Evolutionary conservation across 148 eudicot species (phyloP).

Genomic region (Heliamphora exappendiculata): DNA sequence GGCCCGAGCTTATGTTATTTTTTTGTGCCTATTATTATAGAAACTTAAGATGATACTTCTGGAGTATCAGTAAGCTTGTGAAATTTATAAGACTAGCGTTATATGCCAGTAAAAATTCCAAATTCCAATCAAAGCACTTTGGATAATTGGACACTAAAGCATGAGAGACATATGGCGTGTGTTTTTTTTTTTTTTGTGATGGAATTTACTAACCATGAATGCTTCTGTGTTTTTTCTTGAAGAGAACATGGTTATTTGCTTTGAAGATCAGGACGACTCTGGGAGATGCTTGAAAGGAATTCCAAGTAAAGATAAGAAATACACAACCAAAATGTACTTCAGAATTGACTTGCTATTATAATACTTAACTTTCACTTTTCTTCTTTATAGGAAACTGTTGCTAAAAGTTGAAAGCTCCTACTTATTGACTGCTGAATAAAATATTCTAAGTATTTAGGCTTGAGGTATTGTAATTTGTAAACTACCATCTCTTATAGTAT

Average conservation of each 20-base stretch:
- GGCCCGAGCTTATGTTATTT: neutral
- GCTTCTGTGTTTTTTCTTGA: conserved; percentile 22
- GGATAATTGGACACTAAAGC: neutral
- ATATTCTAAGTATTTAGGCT: neutral
- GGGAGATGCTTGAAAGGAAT: conserved; percentile 70
- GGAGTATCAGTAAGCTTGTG: neutral
- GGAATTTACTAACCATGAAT: conserved; percentile 13
- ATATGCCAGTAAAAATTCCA: neutral
- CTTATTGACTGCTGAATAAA: neutral
- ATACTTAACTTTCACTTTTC: conserved; percentile 5
- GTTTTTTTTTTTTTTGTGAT: neutral
- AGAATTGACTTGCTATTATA: conserved; percentile 8
- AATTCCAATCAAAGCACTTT: neutral
- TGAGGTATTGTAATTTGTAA: neutral
- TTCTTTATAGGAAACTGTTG: neutral
- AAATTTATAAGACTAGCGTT: neutral
- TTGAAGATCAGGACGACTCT: conserved; percentile 61
- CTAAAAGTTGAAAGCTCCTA: neutral
- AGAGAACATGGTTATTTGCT: conserved; percentile 98
- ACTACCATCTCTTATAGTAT: neutral
- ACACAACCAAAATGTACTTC: conserved; percentile 59
- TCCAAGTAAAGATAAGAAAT: conserved; percentile 46
- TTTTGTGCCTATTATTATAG: neutral
- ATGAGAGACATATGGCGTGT: neutral
- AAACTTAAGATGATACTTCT: neutral